A percentile compares a stretch with the other conserved stretches of the same genome.
Evolutionary conservation across 768 basidiomycete species (phyloP).

Genomic region (Tulasnella sp.): DNA sequence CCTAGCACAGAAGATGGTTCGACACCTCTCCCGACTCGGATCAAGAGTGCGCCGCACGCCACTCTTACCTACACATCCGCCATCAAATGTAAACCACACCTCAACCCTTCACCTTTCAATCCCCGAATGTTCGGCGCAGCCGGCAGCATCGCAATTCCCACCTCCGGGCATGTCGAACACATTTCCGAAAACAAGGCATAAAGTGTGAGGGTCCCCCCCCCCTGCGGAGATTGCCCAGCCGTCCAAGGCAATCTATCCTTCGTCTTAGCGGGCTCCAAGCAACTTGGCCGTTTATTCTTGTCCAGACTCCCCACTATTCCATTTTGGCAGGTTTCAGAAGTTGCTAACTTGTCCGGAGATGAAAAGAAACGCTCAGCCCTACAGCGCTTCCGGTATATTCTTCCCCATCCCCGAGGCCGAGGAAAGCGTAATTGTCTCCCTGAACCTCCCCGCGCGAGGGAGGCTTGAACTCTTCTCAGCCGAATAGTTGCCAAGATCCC

Average conservation of each 20-base stretch:
- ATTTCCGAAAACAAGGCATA: not conserved
- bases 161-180: not conserved
- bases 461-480: not conserved
- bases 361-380: not conserved
- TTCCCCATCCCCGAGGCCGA: not conserved
- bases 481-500: not conserved
- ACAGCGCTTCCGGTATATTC: not conserved
- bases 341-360: too few relatives aligned
- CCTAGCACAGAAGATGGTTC: not conserved
- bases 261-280: not conserved
- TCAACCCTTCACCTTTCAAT: not conserved
- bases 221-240: not conserved
- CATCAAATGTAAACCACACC: not conserved
- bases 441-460: not conserved
- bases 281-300: not conserved
- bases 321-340: too few relatives aligned
- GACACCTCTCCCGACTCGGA: not conserved
- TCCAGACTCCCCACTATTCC: not conserved
- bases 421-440: not conserved
- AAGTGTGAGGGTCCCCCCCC: not conserved
- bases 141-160: not conserved
- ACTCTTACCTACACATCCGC: not conserved
- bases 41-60: not conserved
- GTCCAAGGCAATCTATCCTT: too few relatives aligned
- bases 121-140: not conserved